phyloP scores from a whole-genome alignment of 2,329 filamentous ascomycete genomes.

The Aureobasidium pullulans region DNA sequence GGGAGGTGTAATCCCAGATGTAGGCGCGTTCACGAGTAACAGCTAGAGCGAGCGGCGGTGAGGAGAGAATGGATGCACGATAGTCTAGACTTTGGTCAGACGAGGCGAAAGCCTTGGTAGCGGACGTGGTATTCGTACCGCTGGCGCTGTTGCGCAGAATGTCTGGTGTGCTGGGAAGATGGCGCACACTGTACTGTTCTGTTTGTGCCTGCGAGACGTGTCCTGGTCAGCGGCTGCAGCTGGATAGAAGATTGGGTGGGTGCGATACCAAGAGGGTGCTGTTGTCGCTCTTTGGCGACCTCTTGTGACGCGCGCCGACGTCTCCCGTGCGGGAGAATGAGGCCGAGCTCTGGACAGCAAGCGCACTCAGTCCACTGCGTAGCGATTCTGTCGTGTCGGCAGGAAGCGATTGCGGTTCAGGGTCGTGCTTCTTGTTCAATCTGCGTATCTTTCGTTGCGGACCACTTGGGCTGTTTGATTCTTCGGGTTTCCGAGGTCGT shows the following conservation, averaged over 20 bases:
- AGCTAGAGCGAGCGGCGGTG: slow-evolving; percentile 65
- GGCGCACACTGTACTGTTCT: slow-evolving; percentile 76
- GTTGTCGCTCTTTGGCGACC: slow-evolving; percentile 11
- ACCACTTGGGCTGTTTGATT: slow-evolving; percentile 20
- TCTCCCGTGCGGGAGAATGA: slow-evolving; percentile 6
- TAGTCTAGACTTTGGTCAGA: slow-evolving; percentile 21
- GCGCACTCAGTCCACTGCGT: slow-evolving; percentile 5
- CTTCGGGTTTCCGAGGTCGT: slow-evolving; percentile 36
- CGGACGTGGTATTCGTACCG: not conserved
- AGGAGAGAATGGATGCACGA: slow-evolving; percentile 43
- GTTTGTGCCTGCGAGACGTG: slow-evolving; percentile 60
- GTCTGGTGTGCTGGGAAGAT: slow-evolving; percentile 68
- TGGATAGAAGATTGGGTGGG: not conserved
- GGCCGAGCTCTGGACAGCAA: not conserved
- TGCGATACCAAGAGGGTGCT: slow-evolving; percentile 9
- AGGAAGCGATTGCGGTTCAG: not conserved
- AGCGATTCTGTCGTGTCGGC: slow-evolving; percentile 12
- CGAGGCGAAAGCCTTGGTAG: not conserved
- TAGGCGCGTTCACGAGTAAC: slow-evolving; percentile 76
- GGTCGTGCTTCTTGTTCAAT: slow-evolving; percentile 24
- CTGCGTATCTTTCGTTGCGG: slow-evolving; percentile 42
- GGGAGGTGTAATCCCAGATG: slow-evolving; percentile 76
- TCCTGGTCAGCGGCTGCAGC: not conserved
- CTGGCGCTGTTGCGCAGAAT: slow-evolving; percentile 15
- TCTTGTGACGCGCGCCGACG: slow-evolving; percentile 8